phyloP scores from a whole-genome alignment of 2,329 filamentous ascomycete genomes.

The Ascocoryne sarcoides region DNA sequence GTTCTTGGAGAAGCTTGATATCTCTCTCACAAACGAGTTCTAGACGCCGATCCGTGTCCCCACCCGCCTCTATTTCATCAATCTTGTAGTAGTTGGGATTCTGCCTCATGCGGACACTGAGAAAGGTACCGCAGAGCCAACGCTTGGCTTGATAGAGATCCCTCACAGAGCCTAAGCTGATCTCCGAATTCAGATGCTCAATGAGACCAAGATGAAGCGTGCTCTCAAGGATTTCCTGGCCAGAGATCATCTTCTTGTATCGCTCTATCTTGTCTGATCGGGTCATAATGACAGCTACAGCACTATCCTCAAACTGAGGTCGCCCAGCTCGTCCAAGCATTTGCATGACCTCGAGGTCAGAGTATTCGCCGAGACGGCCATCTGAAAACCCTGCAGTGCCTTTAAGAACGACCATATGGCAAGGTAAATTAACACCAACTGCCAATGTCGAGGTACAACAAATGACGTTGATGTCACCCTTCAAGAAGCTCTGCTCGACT shows the following conservation, averaged over 20 bases:
- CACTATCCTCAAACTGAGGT: constrained; percentile 72
- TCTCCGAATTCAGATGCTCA: constrained; percentile 78
- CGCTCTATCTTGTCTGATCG: constrained; percentile 50
- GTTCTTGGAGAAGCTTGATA: constrained; percentile 54
- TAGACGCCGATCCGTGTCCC: constrained; percentile 53
- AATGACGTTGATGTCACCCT: constrained; percentile 68
- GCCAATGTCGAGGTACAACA: constrained; percentile 83
- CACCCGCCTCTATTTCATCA: constrained; percentile 39
- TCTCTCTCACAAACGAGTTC: constrained; percentile 63
- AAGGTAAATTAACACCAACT: constrained; percentile 76
- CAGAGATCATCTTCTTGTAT: constrained; percentile 68
- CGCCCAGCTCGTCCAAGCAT: constrained; percentile 81
- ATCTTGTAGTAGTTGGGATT: constrained; percentile 66
- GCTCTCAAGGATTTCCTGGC: constrained; percentile 67
- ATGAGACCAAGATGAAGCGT: constrained; percentile 70
- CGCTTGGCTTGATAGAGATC: constrained; percentile 55
- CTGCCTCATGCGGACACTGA: constrained; percentile 63
- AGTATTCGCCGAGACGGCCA: constrained; percentile 57
- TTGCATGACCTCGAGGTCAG: constrained; percentile 80
- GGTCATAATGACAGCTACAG: constrained; percentile 73
- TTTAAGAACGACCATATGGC: constrained; percentile 76
- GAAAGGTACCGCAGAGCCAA: constrained; percentile 72
- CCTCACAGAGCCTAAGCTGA: constrained; percentile 64
- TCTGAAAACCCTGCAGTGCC: constrained; percentile 62
- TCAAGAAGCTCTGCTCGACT: constrained; percentile 60